Conservation (phyloP, 2,329 filamentous ascomycete species). For the Parascedosporium putredinis region DNA sequence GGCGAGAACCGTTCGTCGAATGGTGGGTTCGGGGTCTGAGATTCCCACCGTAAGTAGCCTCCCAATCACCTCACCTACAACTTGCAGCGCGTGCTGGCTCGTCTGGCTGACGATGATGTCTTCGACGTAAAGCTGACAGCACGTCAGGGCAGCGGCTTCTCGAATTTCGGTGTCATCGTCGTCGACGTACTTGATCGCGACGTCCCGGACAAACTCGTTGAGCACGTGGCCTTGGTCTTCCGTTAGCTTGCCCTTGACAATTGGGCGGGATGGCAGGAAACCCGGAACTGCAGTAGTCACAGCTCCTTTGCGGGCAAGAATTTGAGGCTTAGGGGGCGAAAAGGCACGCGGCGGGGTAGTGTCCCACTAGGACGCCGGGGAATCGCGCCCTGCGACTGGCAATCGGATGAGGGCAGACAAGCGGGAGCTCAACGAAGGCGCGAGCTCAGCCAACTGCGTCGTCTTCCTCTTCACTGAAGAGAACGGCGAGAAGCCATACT, state of each 20-base stretch:
- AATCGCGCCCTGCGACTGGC: background rate
- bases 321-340: background rate
- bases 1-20: conserved; percentile 76
- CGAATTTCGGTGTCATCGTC: conserved; percentile 90
- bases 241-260: conserved; percentile 4
- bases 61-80: conserved; percentile 96
- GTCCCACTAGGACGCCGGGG: conserved; percentile 2
- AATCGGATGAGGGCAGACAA: background rate
- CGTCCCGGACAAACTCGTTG: conserved; percentile 97
- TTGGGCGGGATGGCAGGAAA: background rate
- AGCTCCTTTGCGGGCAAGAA: background rate
- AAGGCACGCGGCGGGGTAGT: background rate
- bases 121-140: conserved; percentile 92
- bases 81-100: conserved; percentile 90
- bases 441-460: background rate
- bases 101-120: conserved; percentile 98
- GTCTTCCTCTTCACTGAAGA: background rate
- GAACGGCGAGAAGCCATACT: background rate
- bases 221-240: conserved; percentile 60
- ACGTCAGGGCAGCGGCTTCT: conserved; percentile 89
- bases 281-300: background rate
- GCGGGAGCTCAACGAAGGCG: no score
- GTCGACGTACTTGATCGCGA: conserved; percentile 95
- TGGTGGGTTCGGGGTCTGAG: conserved; percentile 81
- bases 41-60: conserved; percentile 91